Percentiles rank a stretch among this genome's conserved stretches.
phyloP scores from a whole-genome alignment of 1,139 yeast genomes.

The Debaryomyces nepalensis region DNA sequence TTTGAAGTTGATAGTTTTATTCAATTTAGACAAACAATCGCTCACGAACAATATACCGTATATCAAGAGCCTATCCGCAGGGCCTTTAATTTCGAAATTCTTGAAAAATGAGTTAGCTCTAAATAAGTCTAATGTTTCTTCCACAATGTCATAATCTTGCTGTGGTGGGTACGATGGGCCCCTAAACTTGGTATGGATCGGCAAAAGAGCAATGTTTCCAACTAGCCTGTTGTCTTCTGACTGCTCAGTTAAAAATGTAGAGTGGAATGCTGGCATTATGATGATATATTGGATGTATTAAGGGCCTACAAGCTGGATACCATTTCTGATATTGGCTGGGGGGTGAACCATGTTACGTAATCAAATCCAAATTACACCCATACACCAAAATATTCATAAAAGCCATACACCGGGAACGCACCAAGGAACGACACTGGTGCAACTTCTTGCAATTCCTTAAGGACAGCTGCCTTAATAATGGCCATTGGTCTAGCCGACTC shows the following conservation, averaged over 20 bases:
- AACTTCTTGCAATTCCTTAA: not conserved
- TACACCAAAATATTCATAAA: too few relatives aligned
- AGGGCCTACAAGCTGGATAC: not conserved
- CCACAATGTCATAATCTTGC: constrained; percentile 87
- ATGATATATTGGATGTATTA: constrained; percentile 5
- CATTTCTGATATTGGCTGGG: constrained; percentile 6
- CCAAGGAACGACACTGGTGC: too few relatives aligned
- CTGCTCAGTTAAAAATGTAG: constrained; percentile 80
- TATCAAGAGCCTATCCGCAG: constrained; percentile 91
- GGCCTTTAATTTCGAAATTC: constrained; percentile 95
- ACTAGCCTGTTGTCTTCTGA: constrained; percentile 36
- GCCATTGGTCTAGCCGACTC: too few relatives aligned
- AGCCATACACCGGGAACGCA: too few relatives aligned
- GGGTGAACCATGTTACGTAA: constrained; percentile 1
- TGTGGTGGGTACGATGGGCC: constrained; percentile 91
- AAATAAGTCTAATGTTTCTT: constrained; percentile 87
- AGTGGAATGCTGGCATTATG: constrained; percentile 78
- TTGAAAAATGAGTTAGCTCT: constrained; percentile 96
- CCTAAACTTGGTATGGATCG: constrained; percentile 79
- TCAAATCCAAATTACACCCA: not conserved
- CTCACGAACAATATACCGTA: constrained; percentile 93
- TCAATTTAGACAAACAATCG: constrained; percentile 75
- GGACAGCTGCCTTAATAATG: not conserved
- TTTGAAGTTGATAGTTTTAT: constrained; percentile 43
- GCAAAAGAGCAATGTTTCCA: constrained; percentile 81